Percentiles rank a stretch among this genome's conserved stretches.
Evolutionary conservation across 768 basidiomycete species (phyloP).

Genomic region (Suillus hirtellus): DNA sequence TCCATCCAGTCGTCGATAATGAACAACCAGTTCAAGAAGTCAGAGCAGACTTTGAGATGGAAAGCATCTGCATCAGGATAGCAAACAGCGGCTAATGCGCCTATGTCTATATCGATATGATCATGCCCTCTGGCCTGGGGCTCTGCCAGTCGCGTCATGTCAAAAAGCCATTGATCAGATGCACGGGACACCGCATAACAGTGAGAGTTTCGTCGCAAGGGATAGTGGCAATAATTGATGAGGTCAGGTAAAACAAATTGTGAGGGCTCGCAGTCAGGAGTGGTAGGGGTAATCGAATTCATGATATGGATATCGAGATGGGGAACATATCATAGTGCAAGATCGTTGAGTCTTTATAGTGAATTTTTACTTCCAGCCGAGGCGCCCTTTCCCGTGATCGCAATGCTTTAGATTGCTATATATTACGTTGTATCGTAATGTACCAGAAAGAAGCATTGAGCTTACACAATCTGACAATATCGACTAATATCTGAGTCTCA

Average conservation of each 20-base stretch:
- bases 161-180: conserved; percentile 37
- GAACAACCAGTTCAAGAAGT: conserved; percentile 57
- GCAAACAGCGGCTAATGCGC: conserved; percentile 47
- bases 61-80: conserved; percentile 42
- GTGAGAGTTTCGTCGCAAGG: conserved; percentile 33
- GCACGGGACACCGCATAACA: conserved; percentile 35
- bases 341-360: no score
- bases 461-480: no score
- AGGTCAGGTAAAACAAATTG: conserved; percentile 43
- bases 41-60: conserved; percentile 63
- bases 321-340: no score
- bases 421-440: no score
- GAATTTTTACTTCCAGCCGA: no score
- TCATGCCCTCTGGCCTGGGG: conserved; percentile 38
- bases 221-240: conserved; percentile 38
- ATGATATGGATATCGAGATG: no score
- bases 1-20: conserved; percentile 44
- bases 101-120: conserved; percentile 55
- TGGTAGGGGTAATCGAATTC: background rate
- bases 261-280: conserved; percentile 10
- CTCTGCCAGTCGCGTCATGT: conserved; percentile 28
- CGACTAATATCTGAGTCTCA: no score
- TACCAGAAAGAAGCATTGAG: no score
- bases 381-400: no score
- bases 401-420: no score